Conservation (phyloP, 2,329 filamentous ascomycete genomes). For the Scortechinia acanthostroma region DNA sequence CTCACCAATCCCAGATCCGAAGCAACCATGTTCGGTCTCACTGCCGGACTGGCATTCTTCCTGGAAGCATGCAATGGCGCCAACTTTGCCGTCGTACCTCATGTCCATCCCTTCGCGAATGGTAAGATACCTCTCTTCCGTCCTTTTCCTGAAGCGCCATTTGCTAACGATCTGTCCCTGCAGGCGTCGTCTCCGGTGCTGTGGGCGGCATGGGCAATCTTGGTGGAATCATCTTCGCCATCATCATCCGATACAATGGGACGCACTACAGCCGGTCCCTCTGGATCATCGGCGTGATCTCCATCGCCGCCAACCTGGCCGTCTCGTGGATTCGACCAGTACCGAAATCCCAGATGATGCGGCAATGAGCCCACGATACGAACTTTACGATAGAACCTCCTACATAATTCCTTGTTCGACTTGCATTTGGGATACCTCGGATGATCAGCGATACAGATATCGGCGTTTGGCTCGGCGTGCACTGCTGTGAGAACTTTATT, state of each 20-base stretch:
- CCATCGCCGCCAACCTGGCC: constrained; percentile 61
- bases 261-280: constrained; percentile 63
- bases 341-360: neutral
- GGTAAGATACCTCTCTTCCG: constrained; percentile 34
- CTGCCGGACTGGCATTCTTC: constrained; percentile 75
- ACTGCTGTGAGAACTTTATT: too few species aligned
- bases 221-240: constrained; percentile 76
- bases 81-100: constrained; percentile 80
- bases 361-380: too few species aligned
- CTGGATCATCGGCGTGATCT: constrained; percentile 77
- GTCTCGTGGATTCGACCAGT: constrained; percentile 48
- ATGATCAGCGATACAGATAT: too few species aligned
- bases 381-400: too few species aligned
- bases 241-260: constrained; percentile 73
- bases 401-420: too few species aligned
- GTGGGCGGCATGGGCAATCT: constrained; percentile 78
- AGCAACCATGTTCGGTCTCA: constrained; percentile 66
- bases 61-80: constrained; percentile 79
- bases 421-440: too few species aligned
- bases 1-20: constrained; percentile 52
- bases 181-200: constrained; percentile 60
- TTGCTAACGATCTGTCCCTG: constrained; percentile 10
- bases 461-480: too few species aligned
- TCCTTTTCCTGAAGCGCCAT: neutral
- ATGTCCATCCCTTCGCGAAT: constrained; percentile 78